Evolutionary conservation across 2,329 filamentous ascomycete species (phyloP).

Genomic region (Fusarium gaditjirri): DNA sequence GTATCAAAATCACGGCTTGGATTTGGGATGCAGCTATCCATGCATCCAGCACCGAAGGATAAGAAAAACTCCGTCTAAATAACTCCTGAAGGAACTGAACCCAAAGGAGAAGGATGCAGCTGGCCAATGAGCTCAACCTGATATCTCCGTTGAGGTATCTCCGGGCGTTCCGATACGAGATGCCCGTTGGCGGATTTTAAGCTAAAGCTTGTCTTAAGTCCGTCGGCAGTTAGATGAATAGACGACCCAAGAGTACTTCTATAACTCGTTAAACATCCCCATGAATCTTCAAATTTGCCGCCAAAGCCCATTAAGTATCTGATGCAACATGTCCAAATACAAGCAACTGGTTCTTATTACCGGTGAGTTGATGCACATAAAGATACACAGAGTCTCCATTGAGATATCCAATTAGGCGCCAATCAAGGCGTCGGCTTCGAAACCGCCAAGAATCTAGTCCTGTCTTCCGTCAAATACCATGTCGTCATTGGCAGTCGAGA

Average conservation of each 20-base stretch:
- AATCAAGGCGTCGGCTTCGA: slow-evolving; percentile 24
- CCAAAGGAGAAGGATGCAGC: rapidly evolving
- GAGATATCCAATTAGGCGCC: slow-evolving; percentile 8
- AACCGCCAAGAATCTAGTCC: slow-evolving; percentile 13
- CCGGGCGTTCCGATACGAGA: not conserved
- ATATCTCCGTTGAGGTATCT: slow-evolving; percentile 1
- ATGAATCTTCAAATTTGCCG: rapidly evolving
- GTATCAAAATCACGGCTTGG: not conserved
- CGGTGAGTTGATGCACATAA: not conserved
- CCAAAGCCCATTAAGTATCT: rapidly evolving
- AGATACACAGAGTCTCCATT: not conserved
- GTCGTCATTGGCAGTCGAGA: slow-evolving; percentile 18
- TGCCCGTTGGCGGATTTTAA: slow-evolving; percentile 1
- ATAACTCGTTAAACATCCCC: not conserved
- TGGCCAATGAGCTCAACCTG: not conserved
- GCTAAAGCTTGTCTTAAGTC: not conserved
- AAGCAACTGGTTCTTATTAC: slow-evolving; percentile 15
- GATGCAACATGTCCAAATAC: not conserved
- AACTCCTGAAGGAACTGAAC: rapidly evolving
- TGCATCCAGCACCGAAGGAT: rapidly evolving
- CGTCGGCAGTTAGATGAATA: not conserved
- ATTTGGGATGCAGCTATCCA: not conserved
- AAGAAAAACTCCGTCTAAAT: rapidly evolving
- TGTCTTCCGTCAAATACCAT: slow-evolving; percentile 14
- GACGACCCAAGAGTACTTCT: too few species aligned